Conservation (phyloP, 2,329 filamentous ascomycete species). For the Metarhizium rileyi region DNA sequence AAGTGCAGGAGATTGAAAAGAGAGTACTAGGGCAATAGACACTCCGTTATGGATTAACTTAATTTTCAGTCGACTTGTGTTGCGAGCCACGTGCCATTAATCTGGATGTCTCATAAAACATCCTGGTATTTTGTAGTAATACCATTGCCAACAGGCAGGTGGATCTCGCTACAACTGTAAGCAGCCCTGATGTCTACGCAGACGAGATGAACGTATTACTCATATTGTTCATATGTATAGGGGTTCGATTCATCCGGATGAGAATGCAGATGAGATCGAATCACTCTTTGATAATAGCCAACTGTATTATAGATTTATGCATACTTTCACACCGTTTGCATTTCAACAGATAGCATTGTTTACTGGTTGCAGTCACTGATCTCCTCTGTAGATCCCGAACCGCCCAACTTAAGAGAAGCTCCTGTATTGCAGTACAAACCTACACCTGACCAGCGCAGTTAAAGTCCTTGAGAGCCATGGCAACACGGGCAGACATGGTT, state of each 20-base stretch:
- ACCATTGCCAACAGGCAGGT: background rate
- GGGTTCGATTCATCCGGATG: no score
- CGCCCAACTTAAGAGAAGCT: background rate
- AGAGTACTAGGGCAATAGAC: conserved; percentile 31
- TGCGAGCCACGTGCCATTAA: background rate
- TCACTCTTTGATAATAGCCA: background rate
- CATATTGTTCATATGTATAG: no score
- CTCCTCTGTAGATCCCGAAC: no score
- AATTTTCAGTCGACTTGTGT: background rate
- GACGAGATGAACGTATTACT: no score
- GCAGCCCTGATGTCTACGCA: background rate
- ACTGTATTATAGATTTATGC: background rate
- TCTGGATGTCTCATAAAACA: background rate
- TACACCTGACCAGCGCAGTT: conserved; percentile 41
- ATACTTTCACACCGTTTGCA: background rate
- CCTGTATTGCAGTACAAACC: conserved; percentile 2
- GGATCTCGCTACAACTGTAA: background rate
- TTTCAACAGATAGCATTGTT: background rate
- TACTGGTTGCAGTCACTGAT: background rate
- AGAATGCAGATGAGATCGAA: background rate
- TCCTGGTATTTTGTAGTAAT: background rate
- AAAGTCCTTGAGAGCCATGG: conserved; percentile 82
- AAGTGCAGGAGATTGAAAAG: conserved; percentile 34
- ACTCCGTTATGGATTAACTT: background rate
- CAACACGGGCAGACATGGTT: conserved; percentile 78